Evolutionary conservation across 1,139 yeast species (phyloP).

Genomic region (Martiniozyma asiatica): DNA sequence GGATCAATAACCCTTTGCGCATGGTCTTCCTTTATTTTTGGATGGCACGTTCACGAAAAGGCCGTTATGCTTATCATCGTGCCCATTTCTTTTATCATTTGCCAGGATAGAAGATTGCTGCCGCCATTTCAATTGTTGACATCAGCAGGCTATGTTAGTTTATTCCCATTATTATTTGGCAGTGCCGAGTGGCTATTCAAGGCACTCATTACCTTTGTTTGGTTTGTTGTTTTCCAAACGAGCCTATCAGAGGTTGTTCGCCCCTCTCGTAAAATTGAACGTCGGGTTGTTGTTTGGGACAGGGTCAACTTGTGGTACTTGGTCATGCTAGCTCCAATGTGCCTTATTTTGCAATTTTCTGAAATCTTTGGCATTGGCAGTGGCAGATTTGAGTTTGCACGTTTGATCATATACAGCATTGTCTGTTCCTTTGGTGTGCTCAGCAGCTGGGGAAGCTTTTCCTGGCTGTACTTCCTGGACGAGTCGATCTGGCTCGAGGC

Average conservation of each 20-base stretch:
- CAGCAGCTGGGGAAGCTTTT: constrained; percentile 79
- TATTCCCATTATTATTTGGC: constrained; percentile 80
- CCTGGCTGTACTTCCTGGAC: constrained; percentile 78
- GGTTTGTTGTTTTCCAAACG: constrained; percentile 71
- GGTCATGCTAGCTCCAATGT: constrained; percentile 55
- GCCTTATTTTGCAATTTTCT: constrained; percentile 39
- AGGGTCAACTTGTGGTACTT: constrained; percentile 58
- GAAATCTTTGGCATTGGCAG: constrained; percentile 55
- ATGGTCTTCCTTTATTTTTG: constrained; percentile 80
- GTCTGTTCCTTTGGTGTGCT: constrained; percentile 81
- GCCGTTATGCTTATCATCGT: constrained; percentile 83
- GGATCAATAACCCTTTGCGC: constrained; percentile 87
- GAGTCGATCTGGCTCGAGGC: constrained; percentile 51
- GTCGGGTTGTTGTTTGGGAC: constrained; percentile 46
- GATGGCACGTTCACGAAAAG: constrained; percentile 99
- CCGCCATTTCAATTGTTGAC: constrained; percentile 56
- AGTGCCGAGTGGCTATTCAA: constrained; percentile 72
- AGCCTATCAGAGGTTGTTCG: constrained; percentile 57
- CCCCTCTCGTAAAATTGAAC: constrained; percentile 37
- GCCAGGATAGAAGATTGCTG: constrained; percentile 59
- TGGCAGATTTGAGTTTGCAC: constrained; percentile 52
- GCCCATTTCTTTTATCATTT: constrained; percentile 72
- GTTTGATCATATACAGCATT: constrained; percentile 72
- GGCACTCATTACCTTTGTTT: constrained; percentile 64
- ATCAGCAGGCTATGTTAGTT: constrained; percentile 74